A percentile compares a stretch with the other conserved stretches of the same genome.
Conservation (phyloP, 306 rosid genomes). For the Castanea mollissima region DNA sequence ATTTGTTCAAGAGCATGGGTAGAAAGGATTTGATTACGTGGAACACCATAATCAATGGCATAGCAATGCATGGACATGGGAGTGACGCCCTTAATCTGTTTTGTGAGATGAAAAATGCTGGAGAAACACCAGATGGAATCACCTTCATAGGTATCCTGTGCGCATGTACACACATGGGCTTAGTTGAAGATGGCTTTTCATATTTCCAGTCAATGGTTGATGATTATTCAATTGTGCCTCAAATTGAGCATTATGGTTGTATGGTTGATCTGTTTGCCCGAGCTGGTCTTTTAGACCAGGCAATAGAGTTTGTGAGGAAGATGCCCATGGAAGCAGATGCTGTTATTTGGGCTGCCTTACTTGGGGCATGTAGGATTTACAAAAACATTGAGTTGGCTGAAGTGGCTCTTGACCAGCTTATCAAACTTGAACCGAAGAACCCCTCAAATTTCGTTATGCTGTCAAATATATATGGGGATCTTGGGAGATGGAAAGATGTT, state of each 20-base stretch:
- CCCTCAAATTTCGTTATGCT: slow-evolving; percentile 70
- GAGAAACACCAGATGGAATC: slow-evolving; percentile 18
- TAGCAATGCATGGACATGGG: no score
- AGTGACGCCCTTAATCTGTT: slow-evolving; percentile 40
- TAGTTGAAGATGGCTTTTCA: no score
- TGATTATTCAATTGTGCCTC: slow-evolving; percentile 39
- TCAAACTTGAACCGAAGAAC: slow-evolving; percentile 70
- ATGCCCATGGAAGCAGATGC: slow-evolving; percentile 59
- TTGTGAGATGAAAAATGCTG: slow-evolving; percentile 49
- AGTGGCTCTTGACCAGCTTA: slow-evolving; percentile 52
- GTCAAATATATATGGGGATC: no score
- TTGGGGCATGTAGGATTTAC: no score
- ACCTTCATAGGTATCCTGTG: no score
- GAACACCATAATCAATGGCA: no score
- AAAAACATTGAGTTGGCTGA: slow-evolving; percentile 19
- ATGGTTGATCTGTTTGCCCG: slow-evolving; percentile 51
- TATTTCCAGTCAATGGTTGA: no score
- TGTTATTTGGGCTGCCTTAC: no score
- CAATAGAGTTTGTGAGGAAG: slow-evolving; percentile 51
- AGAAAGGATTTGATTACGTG: no score
- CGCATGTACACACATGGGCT: no score
- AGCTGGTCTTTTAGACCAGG: slow-evolving; percentile 54
- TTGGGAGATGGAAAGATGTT: slow-evolving; percentile 37
- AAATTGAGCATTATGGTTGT: no score
- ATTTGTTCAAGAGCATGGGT: slow-evolving; percentile 31